Percentiles rank a stretch among this genome's conserved stretches.
Evolutionary conservation across 768 basidiomycete genomes (phyloP).

Genomic region (Psilocybe sp.): DNA sequence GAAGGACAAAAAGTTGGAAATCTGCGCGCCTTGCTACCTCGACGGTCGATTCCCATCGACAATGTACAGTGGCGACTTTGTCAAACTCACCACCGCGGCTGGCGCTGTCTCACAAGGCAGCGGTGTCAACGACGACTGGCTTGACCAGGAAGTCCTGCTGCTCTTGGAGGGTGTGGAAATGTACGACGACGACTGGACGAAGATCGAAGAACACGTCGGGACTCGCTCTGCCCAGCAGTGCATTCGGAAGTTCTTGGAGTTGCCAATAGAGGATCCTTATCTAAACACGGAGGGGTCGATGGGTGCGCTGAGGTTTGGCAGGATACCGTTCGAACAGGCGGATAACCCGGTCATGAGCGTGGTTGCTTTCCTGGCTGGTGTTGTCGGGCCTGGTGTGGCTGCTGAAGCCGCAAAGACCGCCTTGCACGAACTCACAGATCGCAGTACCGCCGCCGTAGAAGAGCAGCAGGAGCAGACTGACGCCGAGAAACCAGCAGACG

Average conservation of each 20-base stretch:
- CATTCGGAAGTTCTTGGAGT: conserved; percentile 89
- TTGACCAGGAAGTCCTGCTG: conserved; percentile 84
- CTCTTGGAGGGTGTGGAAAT: conserved; percentile 97
- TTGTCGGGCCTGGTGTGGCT: conserved; percentile 86
- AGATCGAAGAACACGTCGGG: conserved; percentile 90
- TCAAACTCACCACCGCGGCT: conserved; percentile 62
- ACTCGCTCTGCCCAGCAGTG: conserved; percentile 92
- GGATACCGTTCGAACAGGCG: conserved; percentile 88
- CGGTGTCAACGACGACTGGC: conserved; percentile 67
- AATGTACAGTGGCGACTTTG: conserved; percentile 97
- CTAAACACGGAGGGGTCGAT: conserved; percentile 72
- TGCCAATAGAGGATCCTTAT: conserved; percentile 97
- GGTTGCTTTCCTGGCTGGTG: conserved; percentile 93
- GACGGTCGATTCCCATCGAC: conserved; percentile 95
- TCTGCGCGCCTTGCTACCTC: conserved; percentile 91
- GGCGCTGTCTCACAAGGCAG: conserved; percentile 39
- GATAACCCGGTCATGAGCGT: conserved; percentile 99
- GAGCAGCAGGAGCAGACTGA: conserved; percentile 25
- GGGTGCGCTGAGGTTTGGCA: conserved; percentile 71
- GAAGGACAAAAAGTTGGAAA: conserved; percentile 87
- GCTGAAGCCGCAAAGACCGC: conserved; percentile 93
- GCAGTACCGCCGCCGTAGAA: conserved; percentile 31
- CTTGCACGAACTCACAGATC: conserved; percentile 74
- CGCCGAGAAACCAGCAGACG: conserved; percentile 28
- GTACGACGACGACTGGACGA: conserved; percentile 96